Evolutionary conservation across 2,329 filamentous ascomycete species (phyloP).

Genomic region (Nannizziopsis barbatae): DNA sequence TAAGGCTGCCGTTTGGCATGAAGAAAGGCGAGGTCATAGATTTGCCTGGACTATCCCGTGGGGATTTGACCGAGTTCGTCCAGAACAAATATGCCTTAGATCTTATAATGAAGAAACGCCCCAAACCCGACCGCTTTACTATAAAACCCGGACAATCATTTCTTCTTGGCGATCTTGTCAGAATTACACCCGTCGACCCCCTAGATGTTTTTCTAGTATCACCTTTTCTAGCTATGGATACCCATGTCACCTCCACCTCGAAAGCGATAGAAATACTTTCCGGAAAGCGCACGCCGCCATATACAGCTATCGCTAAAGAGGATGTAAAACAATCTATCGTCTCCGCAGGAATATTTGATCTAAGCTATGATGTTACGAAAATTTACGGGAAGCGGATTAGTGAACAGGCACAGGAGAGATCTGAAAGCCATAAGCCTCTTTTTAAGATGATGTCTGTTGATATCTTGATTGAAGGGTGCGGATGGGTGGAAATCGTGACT

Average conservation of each 20-base stretch:
- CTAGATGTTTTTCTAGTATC: conserved; percentile 64
- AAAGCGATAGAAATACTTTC: conserved; percentile 68
- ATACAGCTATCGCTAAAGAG: conserved; percentile 53
- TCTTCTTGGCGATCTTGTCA: conserved; percentile 72
- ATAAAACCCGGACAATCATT: conserved; percentile 70
- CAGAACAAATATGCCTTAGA: conserved; percentile 52
- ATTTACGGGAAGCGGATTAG: conserved; percentile 58
- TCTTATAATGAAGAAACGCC: conserved; percentile 67
- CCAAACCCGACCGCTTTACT: conserved; percentile 60
- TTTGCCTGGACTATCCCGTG: conserved; percentile 71
- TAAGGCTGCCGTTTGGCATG: conserved; percentile 78
- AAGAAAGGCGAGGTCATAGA: conserved; percentile 87
- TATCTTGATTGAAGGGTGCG: conserved; percentile 79
- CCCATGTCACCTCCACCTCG: conserved; percentile 65
- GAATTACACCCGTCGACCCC: conserved; percentile 64
- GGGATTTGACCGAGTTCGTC: conserved; percentile 60
- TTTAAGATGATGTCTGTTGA: conserved; percentile 61
- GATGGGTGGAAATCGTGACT: conserved; percentile 80
- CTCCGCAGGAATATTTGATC: conserved; percentile 61
- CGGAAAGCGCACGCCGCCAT: conserved; percentile 48
- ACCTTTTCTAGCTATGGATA: conserved; percentile 66
- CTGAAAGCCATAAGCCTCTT: neutral
- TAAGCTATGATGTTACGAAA: conserved; percentile 76
- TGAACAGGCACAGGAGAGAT: neutral
- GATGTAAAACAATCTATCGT: conserved; percentile 48